Conservation (phyloP, 176 grass and related monocot species). For the Bothriochloa decipiens region DNA sequence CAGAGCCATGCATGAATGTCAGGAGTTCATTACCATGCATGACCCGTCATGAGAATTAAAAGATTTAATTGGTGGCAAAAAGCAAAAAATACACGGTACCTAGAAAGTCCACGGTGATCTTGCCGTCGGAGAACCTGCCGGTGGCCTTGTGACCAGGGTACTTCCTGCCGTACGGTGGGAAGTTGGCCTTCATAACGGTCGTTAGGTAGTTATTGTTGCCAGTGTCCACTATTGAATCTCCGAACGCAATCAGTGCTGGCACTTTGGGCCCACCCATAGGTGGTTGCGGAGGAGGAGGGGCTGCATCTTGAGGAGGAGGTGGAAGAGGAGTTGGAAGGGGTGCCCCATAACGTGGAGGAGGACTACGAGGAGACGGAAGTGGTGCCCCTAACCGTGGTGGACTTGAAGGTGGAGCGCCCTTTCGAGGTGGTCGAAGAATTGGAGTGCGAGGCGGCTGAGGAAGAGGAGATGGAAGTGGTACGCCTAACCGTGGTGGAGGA, state of each 20-base stretch:
- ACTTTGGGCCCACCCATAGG: slow-evolving; percentile 33
- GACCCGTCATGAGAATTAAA: background rate
- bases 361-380: background rate
- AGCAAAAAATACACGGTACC: slow-evolving; percentile 13
- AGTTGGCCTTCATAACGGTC: slow-evolving; percentile 42
- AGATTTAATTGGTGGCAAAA: background rate
- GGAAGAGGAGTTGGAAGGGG: too few species aligned
- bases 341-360: background rate
- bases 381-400: background rate
- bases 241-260: slow-evolving; percentile 55
- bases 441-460: background rate
- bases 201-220: slow-evolving; percentile 66
- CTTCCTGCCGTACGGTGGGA: slow-evolving; percentile 64
- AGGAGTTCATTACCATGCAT: background rate
- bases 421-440: background rate
- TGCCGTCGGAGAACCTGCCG: slow-evolving; percentile 70
- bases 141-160: slow-evolving; percentile 56
- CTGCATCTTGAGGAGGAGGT: background rate
- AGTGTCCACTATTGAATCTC: slow-evolving; percentile 69
- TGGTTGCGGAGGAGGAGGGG: background rate
- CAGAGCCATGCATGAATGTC: background rate
- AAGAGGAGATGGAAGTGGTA: too few species aligned
- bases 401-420: background rate
- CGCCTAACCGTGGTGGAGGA: too few species aligned
- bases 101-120: slow-evolving; percentile 55